A percentile compares a stretch with the other conserved stretches of the same genome.
Evolutionary conservation across 2,329 filamentous ascomycete genomes (phyloP).

Genomic region (Botrytis cinerea): DNA sequence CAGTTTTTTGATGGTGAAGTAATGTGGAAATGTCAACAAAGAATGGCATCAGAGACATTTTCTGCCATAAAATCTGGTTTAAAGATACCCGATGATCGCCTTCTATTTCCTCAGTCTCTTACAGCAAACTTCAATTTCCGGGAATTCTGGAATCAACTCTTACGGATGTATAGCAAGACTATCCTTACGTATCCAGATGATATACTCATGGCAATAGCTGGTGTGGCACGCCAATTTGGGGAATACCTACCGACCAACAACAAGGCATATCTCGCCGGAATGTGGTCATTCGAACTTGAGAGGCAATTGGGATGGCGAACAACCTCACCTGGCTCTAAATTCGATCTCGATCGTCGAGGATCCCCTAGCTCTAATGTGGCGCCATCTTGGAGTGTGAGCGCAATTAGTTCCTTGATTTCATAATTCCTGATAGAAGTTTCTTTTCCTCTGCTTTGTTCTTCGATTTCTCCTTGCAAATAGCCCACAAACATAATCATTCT

Average conservation of each 20-base stretch:
- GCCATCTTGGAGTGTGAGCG: slow-evolving; percentile 13
- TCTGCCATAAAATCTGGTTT: neutral
- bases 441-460: neutral
- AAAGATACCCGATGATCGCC: neutral
- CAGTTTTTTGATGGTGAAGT: neutral
- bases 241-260: neutral
- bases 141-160: neutral
- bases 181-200: neutral
- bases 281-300: slow-evolving; percentile 13
- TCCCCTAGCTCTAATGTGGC: neutral
- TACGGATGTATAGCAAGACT: neutral
- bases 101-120: neutral
- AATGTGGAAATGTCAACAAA: neutral
- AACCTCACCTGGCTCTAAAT: too few relatives aligned
- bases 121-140: neutral
- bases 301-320: slow-evolving; percentile 2
- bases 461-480: neutral
- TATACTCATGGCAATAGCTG: neutral
- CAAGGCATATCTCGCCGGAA: neutral
- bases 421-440: neutral
- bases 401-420: neutral
- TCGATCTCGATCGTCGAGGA: neutral
- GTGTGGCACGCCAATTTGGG: neutral
- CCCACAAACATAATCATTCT: neutral
- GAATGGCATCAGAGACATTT: neutral